A percentile compares a stretch with the other conserved stretches of the same genome.
These are phyloP conservation scores for Lentithecium fluviatile DNA, from an alignment of 495 filamentous ascomycete species.

Conservation along the genomic window DNA sequence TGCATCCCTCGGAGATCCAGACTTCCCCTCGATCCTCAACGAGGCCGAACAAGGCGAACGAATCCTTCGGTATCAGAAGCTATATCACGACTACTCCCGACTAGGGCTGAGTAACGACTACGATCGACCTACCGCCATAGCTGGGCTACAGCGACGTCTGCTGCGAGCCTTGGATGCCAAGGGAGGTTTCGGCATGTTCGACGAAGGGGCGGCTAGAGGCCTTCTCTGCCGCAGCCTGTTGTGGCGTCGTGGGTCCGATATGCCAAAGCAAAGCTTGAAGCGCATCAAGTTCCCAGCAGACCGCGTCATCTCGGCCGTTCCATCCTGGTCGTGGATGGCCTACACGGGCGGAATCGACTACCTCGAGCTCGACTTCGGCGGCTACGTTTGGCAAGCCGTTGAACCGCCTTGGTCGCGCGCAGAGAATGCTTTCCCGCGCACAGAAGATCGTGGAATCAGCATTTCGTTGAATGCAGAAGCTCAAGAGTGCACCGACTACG, in stretches of 20 bases:
- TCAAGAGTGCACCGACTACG: too few relatives aligned
- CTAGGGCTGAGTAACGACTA: conserved; percentile 33
- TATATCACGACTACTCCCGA: conserved; percentile 40
- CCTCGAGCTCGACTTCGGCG: background rate
- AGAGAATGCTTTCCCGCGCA: too few relatives aligned
- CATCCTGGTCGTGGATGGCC: conserved; percentile 28
- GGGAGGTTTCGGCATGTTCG: conserved; percentile 29
- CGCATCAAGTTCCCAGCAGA: background rate
- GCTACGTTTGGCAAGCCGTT: background rate
- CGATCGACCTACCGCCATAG: conserved; percentile 41
- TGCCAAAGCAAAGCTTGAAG: background rate
- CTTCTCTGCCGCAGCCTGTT: conserved; percentile 17
- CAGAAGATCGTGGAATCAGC: too few relatives aligned
- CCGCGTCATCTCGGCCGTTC: background rate
- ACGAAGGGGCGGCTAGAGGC: background rate
- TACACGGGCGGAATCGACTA: conserved; percentile 16
- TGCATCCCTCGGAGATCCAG: conserved; percentile 40
- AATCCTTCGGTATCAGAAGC: conserved; percentile 36
- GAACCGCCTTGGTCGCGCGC: background rate
- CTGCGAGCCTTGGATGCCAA: conserved; percentile 14
- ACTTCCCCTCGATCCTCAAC: conserved; percentile 38
- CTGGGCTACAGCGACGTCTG: conserved; percentile 40
- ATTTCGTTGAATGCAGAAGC: too few relatives aligned
- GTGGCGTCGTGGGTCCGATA: conserved; percentile 11
- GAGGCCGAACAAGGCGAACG: conserved; percentile 1